A percentile compares a stretch with the other conserved stretches of the same genome.
These are phyloP conservation scores for Psilocybe cyanescens DNA, from an alignment of 768 basidiomycete genomes.

Conservation along the genomic window DNA sequence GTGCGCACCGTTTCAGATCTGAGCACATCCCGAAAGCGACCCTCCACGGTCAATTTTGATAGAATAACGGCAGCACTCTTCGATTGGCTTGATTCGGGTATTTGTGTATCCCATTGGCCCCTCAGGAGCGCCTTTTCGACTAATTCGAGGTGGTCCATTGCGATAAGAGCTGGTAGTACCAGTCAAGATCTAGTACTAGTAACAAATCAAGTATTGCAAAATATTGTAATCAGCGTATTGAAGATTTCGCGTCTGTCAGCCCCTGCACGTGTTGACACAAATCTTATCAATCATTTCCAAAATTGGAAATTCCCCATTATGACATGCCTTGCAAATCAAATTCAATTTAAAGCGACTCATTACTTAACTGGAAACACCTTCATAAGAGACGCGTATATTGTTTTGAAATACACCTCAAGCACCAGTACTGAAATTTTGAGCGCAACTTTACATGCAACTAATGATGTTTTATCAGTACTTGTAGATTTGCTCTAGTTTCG, in stretches of 20 bases:
- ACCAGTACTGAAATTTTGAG: no score
- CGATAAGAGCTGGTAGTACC: slow-evolving; percentile 7
- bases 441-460: no score
- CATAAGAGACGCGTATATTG: no score
- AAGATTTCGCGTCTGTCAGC: slow-evolving; percentile 12
- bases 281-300: slow-evolving; percentile 25
- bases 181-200: not conserved
- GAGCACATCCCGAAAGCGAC: slow-evolving; percentile 58
- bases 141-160: slow-evolving; percentile 19
- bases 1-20: slow-evolving; percentile 46
- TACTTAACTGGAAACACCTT: no score
- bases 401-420: no score
- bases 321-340: not conserved
- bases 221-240: not conserved
- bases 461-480: no score
- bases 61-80: slow-evolving; percentile 33
- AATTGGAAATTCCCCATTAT: slow-evolving; percentile 13
- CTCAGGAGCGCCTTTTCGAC: slow-evolving; percentile 63
- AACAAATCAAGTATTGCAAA: not conserved
- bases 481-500: no score
- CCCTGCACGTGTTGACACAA: slow-evolving; percentile 5
- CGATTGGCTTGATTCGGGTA: slow-evolving; percentile 19
- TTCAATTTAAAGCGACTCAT: no score
- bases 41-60: slow-evolving; percentile 60
- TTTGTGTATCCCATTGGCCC: slow-evolving; percentile 43